Evolutionary conservation across 176 grass and related monocot species (phyloP).

Genomic region (Phoenix roebelenii): DNA sequence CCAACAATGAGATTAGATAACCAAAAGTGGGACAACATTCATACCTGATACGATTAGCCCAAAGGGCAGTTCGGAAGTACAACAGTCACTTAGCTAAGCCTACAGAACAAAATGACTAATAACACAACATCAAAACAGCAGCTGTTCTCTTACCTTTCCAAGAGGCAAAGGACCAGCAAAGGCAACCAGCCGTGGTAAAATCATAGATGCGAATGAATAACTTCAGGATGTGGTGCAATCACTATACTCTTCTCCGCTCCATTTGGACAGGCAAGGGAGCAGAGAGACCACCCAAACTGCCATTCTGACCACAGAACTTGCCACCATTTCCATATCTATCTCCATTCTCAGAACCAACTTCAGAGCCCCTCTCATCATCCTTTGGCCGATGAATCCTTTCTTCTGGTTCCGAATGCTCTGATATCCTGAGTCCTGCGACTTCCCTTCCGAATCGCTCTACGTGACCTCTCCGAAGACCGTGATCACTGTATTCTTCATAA

Average conservation of each 20-base stretch:
- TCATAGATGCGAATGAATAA: no score
- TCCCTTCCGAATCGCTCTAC: not conserved
- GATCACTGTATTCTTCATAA: conserved; percentile 19
- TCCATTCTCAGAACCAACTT: conserved; percentile 29
- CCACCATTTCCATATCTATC: conserved; percentile 1
- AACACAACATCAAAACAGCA: no score
- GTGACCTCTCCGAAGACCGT: conserved; percentile 1
- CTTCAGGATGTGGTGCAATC: not conserved
- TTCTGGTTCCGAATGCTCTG: conserved; percentile 9
- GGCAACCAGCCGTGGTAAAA: no score
- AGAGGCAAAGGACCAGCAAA: no score
- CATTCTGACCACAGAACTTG: conserved; percentile 8
- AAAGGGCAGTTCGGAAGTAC: no score
- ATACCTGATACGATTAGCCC: no score
- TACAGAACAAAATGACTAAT: no score
- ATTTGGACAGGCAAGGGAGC: conserved; percentile 57
- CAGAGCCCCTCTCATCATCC: conserved; percentile 24
- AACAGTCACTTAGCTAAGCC: no score
- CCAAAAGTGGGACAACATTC: no score
- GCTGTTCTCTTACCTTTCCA: no score
- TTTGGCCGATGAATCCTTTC: conserved; percentile 1
- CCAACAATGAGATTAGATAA: no score
- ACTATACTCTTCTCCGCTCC: conserved; percentile 25
- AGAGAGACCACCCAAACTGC: conserved; percentile 29
- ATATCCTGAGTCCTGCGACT: conserved; percentile 24